Base-by-base conservation (phyloP, 2,329 filamentous ascomycete species). In the Diaporthe sp. region DNA sequence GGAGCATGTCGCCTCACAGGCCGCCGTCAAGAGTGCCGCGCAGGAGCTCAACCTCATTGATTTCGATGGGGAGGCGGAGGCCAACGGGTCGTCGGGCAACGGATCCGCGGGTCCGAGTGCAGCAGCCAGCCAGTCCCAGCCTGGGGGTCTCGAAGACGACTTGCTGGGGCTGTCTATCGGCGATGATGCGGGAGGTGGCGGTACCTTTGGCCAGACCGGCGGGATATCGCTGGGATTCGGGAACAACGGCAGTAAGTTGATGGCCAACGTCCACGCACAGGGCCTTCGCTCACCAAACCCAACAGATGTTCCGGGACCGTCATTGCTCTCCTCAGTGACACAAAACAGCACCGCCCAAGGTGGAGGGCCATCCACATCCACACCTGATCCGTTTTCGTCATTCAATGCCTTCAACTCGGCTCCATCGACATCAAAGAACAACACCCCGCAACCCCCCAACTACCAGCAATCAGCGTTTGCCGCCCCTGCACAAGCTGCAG, bases 31-130 rank as follows among this genome's bases (percentile, higher is more conserved):
- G 86, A 91, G 93, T 80, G 85, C 88, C 10, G 85, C 86, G 6
- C 89, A 95, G 80, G 96, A 98, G 83, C 86, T 98, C 31, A 98
- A 97, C 7, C 86, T 99, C 78, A 99, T 99, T 81, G 97, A 99
- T 82, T 96, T 99, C 80, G 94, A 94, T 76, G 93, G 84, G 6
- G 90, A 92, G 62, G 79, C 91, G 22, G 92, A 92, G 53, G 86
- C 89, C 55, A 87, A 87, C 74, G 86, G 88, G 37, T 13, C 46
- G 7, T 83, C 87, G 60, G 85, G 86, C 44, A 75, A 60, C 25
- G 68, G 58, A 3, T 46, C 42, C 46, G 73, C 70, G 15, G 62
- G 39, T 7, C 39, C 68, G 17, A 83, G 86, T 10, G 78, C 82
- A 61, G 78, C 82, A 61, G 84, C 85, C 31, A 83, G 87, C 19